Conservation (phyloP, 768 basidiomycete genomes). For the Leccinum aurantiacum region DNA sequence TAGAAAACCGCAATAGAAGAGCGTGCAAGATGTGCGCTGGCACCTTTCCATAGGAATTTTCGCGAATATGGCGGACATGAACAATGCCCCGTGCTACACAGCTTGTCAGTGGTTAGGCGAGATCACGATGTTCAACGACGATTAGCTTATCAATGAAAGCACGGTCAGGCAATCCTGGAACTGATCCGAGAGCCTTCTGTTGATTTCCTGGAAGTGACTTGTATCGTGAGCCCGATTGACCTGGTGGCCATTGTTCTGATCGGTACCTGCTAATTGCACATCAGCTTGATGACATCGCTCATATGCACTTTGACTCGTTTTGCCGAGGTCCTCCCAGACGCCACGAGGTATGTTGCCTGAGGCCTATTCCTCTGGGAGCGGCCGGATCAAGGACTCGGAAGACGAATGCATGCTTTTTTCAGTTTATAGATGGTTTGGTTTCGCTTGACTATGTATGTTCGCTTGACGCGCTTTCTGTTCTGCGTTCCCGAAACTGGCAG, state of each 20-base stretch:
- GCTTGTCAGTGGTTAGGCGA: conserved; percentile 26
- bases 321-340: conserved; percentile 11
- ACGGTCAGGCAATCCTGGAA: conserved; percentile 6
- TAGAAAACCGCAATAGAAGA: conserved; percentile 25
- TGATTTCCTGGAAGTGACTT: not conserved
- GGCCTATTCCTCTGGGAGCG: conserved; percentile 6
- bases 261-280: conserved; percentile 2
- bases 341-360: conserved; percentile 4
- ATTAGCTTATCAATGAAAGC: conserved; percentile 13
- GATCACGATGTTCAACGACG: conserved; percentile 12
- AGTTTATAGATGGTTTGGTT: not conserved
- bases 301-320: conserved; percentile 10
- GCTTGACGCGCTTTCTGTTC: not conserved
- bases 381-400: conserved; percentile 17
- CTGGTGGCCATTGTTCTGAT: not conserved
- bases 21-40: conserved; percentile 12
- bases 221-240: not conserved
- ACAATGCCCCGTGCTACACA: conserved; percentile 18
- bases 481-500: not conserved
- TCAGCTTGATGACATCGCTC: conserved; percentile 7
- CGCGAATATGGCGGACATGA: conserved; percentile 31
- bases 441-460: not conserved
- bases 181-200: conserved; percentile 18
- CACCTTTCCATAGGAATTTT: conserved; percentile 24
- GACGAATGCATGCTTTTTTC: not conserved